A percentile compares a stretch with the other conserved stretches of the same genome.
Conservation (phyloP, 495 filamentous ascomycete species). For the Neurospora sp. region DNA sequence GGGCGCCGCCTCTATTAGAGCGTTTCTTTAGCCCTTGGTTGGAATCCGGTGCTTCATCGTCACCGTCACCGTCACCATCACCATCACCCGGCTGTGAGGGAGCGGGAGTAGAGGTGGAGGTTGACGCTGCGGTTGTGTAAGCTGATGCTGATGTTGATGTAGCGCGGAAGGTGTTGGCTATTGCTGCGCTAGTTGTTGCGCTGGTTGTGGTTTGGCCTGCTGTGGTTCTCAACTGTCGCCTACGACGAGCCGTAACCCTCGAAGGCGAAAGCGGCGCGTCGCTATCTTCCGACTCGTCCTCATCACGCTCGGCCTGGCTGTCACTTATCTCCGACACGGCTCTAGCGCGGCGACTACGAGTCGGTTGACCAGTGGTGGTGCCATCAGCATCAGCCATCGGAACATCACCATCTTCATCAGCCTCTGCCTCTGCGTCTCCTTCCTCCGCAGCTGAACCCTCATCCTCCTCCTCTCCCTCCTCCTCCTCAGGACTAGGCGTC, state of each 20-base stretch:
- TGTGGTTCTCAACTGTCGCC: neutral
- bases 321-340: constrained; percentile 13
- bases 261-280: neutral
- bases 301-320: constrained; percentile 6
- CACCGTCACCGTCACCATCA: neutral
- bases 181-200: neutral
- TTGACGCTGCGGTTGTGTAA: neutral
- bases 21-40: constrained; percentile 9
- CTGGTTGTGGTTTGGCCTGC: neutral
- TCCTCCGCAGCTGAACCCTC: neutral
- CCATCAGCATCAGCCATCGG: neutral
- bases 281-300: constrained; percentile 5
- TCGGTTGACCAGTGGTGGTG: neutral
- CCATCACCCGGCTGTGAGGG: neutral
- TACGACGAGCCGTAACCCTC: neutral
- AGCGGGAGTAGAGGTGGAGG: neutral
- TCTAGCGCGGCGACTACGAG: neutral
- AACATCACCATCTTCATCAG: neutral
- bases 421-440: neutral
- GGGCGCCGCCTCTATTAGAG: constrained; percentile 22
- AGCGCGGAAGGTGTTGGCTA: neutral
- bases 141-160: neutral
- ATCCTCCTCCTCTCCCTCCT: neutral
- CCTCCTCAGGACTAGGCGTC: neutral
- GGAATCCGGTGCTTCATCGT: neutral